These are phyloP conservation scores for Kodamaea alishanica DNA, from an alignment of 1,139 yeast genomes.

Conservation along the genomic window DNA sequence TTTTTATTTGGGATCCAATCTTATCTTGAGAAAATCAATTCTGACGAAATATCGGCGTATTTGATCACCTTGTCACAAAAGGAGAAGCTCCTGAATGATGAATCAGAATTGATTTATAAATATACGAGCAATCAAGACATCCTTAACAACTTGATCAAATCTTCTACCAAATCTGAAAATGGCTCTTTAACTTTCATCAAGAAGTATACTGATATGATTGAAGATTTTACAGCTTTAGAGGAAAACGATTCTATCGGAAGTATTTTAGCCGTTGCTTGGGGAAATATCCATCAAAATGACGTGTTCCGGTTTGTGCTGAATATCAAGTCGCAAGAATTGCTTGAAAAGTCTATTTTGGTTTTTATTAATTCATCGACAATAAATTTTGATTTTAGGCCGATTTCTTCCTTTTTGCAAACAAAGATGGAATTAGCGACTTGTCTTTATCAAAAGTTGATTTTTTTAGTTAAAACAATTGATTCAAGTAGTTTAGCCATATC, in stretches of 20 bases:
- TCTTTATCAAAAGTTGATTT: constrained; percentile 11
- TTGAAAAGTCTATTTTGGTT: constrained; percentile 7
- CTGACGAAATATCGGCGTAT: constrained; percentile 11
- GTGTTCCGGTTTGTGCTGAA: constrained; percentile 13
- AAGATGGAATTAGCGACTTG: constrained; percentile 6
- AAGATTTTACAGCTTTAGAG: constrained; percentile 1
- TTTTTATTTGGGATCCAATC: constrained; percentile 7
- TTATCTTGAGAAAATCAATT: constrained; percentile 4
- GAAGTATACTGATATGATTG: background rate
- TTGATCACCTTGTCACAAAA: constrained; percentile 11
- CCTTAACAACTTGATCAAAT: constrained; percentile 9
- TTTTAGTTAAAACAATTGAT: constrained; percentile 13
- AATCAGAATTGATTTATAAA: constrained; percentile 19
- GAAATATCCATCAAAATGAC: constrained; percentile 12
- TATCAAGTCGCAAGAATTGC: constrained; percentile 2
- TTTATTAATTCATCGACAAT: constrained; percentile 11
- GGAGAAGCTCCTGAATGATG: constrained; percentile 7
- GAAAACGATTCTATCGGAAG: constrained; percentile 1
- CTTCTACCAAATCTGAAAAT: constrained; percentile 7
- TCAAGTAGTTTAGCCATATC: constrained; percentile 35
- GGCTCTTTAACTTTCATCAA: constrained; percentile 6
- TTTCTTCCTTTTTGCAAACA: constrained; percentile 14
- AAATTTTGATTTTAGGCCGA: constrained; percentile 13
- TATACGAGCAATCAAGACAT: constrained; percentile 22
- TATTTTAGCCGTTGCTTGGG: constrained; percentile 11